Evolutionary conservation across 352 stramenopile species (phyloP), one percentile per base, ranked within the genome.

Genomic region (Thraustotheca clavata): DNA sequence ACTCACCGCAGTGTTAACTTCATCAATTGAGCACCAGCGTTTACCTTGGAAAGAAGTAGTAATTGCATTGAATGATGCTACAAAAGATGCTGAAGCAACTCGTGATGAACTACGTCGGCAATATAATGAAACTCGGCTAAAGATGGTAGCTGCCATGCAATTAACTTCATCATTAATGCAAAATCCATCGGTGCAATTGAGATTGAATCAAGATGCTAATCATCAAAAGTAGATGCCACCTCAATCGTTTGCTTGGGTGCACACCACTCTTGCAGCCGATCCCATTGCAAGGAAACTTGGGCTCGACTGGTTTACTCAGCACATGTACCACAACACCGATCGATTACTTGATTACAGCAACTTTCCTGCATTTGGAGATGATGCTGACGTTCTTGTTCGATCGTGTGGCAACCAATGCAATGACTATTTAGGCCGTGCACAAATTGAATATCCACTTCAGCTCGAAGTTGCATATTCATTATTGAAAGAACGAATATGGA

Each of bases 311-410:
- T 43, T 55, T 33, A 65, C 57, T 8, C 38, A 65, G 32, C 18
- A 54, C 26, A 65, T 65, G 57, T 65, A 65, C 38, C 38, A 55
- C 41, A 65, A 65, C 57, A 65, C 57, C 5, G 57, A 65, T 24
- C n/a, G 22, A n/a, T 24, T 65, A 34, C 41, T 65, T 4, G 38
- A 55, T 27, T 36, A 41, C 33, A 34, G 47, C 40, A 24, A 16
- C 22, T 65, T 65, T 54, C 57, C 57, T 11, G n/a, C 9, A 9
- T 2, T 9, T 2, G 43, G 43, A 1, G 12, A 24, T 9, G 12
- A 35, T 18, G 11, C 43, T 18, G 43, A 52, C 43, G 43, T 52
- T 2, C 11, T 52, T 31, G 43, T 52, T 9, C 11, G 34, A 11
- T 24, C 31, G 9, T 52, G 43, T 31, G 43, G 43, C 43, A 52